Percentiles rank a stretch among this genome's conserved stretches.
Conservation (phyloP, 495 filamentous ascomycete genomes). For the Clohesyomyces aquaticus region DNA sequence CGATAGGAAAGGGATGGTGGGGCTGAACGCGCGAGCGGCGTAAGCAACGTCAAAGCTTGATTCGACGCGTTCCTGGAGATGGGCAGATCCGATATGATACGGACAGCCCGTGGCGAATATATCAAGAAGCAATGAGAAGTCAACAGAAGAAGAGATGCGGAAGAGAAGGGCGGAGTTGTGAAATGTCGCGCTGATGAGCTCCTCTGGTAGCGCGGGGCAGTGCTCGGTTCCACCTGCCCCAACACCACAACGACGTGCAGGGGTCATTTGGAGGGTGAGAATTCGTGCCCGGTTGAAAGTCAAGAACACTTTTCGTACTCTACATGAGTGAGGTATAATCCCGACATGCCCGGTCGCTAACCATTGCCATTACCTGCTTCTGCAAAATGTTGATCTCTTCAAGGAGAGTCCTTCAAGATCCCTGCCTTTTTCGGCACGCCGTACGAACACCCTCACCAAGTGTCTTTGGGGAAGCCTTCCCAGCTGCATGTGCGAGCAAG, state of each 20-base stretch:
- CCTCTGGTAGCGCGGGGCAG: conserved; percentile 15
- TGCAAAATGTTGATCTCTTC: not conserved
- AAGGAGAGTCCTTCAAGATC: not conserved
- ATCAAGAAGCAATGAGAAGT: too few relatives aligned
- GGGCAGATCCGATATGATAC: not conserved
- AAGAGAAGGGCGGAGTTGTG: not conserved
- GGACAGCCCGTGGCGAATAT: not conserved
- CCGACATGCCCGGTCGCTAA: not conserved
- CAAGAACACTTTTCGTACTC: not conserved
- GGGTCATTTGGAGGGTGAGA: too few relatives aligned
- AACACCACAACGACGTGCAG: not conserved
- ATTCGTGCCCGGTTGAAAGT: too few relatives aligned
- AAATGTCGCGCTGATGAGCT: not conserved
- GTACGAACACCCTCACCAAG: not conserved
- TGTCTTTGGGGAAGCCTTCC: too few relatives aligned
- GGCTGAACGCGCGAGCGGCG: not conserved
- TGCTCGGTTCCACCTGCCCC: conserved; percentile 10
- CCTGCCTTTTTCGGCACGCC: not conserved
- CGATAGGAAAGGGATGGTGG: not conserved
- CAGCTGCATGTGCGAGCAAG: too few relatives aligned
- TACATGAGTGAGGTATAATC: not conserved
- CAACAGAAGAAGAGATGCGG: not conserved
- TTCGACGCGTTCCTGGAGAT: not conserved
- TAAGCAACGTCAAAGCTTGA: not conserved
- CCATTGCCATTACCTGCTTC: too few relatives aligned